Percentiles rank a stretch among this genome's conserved stretches.
Conservation (phyloP, 371 early-diverging fungal genomes). For the Mycotypha africana region DNA sequence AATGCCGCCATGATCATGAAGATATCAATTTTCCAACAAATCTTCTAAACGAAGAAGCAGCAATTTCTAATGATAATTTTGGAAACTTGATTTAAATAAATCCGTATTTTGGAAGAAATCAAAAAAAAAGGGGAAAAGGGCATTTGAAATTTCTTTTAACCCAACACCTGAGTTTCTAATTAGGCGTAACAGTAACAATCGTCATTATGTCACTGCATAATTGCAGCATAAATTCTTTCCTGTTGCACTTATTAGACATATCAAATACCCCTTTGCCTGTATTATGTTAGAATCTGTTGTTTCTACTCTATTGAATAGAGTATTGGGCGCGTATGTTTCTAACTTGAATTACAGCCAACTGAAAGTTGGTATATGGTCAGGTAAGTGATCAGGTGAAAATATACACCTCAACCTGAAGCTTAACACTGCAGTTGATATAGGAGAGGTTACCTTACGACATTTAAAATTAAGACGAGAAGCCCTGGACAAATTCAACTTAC, state of each 20-base stretch:
- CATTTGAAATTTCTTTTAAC: too few relatives aligned
- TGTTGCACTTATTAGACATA: too few relatives aligned
- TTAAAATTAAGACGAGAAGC: conserved; percentile 86
- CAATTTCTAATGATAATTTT: too few relatives aligned
- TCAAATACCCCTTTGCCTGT: too few relatives aligned
- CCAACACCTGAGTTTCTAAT: too few relatives aligned
- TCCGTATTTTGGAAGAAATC: too few relatives aligned
- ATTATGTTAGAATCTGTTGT: conserved; percentile 92
- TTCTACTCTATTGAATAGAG: conserved; percentile 83
- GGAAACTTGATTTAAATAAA: too few relatives aligned
- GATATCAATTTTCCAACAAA: conserved; percentile 30
- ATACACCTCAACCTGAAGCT: too few relatives aligned
- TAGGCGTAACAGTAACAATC: neutral
- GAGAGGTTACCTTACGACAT: conserved; percentile 93
- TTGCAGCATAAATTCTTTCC: too few relatives aligned
- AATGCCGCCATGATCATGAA: conserved; percentile 65
- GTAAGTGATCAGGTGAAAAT: conserved; percentile 41
- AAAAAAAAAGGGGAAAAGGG: neutral
- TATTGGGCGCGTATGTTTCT: conserved; percentile 94
- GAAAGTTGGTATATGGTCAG: conserved; percentile 95
- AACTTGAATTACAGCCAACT: conserved; percentile 95
- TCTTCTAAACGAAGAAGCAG: too few relatives aligned
- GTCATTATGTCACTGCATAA: neutral
- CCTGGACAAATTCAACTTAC: conserved; percentile 89
- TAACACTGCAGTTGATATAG: conserved; percentile 41